These are phyloP conservation scores for Penicillium simplicissimum DNA, from an alignment of 495 filamentous ascomycete species.

Conservation along the genomic window DNA sequence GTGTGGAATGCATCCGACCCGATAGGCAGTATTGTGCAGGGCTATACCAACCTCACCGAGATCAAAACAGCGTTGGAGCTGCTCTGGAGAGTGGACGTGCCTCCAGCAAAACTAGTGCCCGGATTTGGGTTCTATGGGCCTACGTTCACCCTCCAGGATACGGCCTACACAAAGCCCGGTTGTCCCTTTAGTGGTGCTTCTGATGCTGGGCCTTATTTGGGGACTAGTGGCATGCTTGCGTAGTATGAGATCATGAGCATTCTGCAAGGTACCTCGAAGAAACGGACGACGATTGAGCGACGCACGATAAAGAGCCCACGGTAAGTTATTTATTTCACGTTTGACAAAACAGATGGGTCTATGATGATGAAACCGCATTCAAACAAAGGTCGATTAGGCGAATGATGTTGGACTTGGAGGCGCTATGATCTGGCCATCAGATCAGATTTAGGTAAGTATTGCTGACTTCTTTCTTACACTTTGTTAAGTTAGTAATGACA, in stretches of 20 bases:
- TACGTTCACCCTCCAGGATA: conserved; percentile 25
- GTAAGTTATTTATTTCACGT: too few relatives aligned
- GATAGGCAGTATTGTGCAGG: conserved; percentile 17
- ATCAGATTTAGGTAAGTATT: too few relatives aligned
- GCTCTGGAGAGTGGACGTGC: conserved; percentile 36
- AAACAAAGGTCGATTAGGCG: too few relatives aligned
- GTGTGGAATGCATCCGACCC: conserved; percentile 28
- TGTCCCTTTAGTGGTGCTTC: conserved; percentile 28
- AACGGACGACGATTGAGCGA: too few relatives aligned
- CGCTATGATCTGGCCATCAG: too few relatives aligned
- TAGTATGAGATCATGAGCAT: conserved; percentile 40
- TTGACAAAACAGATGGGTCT: too few relatives aligned
- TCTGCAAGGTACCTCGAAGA: neutral
- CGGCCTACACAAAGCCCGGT: conserved; percentile 19
- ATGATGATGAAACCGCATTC: too few relatives aligned
- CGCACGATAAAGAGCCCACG: too few relatives aligned
- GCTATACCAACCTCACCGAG: conserved; percentile 42
- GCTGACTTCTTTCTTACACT: too few relatives aligned
- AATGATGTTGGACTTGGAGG: too few relatives aligned
- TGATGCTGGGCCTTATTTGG: conserved; percentile 32
- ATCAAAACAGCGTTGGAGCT: conserved; percentile 34
- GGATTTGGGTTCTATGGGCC: conserved; percentile 46
- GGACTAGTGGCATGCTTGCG: conserved; percentile 29
- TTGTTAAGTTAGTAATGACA: too few relatives aligned
- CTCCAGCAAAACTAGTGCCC: conserved; percentile 37